These are phyloP conservation scores for Lentinula sp. DNA, from an alignment of 768 basidiomycete genomes.

Conservation along the genomic window DNA sequence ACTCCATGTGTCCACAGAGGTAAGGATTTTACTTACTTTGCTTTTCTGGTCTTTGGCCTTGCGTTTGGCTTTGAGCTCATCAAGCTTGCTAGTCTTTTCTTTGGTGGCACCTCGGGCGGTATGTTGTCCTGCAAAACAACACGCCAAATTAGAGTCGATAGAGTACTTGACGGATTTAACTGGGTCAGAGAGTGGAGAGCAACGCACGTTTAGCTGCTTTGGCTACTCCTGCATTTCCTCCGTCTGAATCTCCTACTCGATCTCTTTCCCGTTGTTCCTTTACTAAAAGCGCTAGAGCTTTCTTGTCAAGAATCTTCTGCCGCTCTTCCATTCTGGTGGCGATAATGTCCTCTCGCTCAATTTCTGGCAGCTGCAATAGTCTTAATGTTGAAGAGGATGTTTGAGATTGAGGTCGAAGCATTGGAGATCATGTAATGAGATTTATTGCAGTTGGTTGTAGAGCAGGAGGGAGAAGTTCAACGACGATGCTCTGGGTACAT, in stretches of 20 bases:
- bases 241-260: slow-evolving; percentile 36
- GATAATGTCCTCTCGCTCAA: slow-evolving; percentile 85
- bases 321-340: slow-evolving; percentile 71
- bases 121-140: slow-evolving; percentile 55
- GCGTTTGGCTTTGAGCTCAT: slow-evolving; percentile 80
- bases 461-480: slow-evolving; percentile 14
- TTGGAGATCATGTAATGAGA: not conserved
- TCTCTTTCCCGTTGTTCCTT: slow-evolving; percentile 49
- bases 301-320: slow-evolving; percentile 65
- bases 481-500: not conserved
- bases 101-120: slow-evolving; percentile 67
- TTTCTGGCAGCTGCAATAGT: slow-evolving; percentile 73
- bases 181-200: not conserved
- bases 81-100: slow-evolving; percentile 73
- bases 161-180: too few relatives aligned
- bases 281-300: slow-evolving; percentile 68
- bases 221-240: slow-evolving; percentile 37
- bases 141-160: slow-evolving; percentile 3
- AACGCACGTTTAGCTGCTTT: slow-evolving; percentile 74
- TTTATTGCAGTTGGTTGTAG: slow-evolving; percentile 16
- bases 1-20: not conserved
- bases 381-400: slow-evolving; percentile 31
- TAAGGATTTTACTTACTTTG: slow-evolving; percentile 41
- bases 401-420: slow-evolving; percentile 7
- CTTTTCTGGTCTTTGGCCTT: slow-evolving; percentile 88